Percentiles rank a stretch among this genome's conserved stretches.
These are phyloP conservation scores for Blyttiomyces sp. DNA, from an alignment of 371 early-diverging fungal genomes.

Conservation along the genomic window DNA sequence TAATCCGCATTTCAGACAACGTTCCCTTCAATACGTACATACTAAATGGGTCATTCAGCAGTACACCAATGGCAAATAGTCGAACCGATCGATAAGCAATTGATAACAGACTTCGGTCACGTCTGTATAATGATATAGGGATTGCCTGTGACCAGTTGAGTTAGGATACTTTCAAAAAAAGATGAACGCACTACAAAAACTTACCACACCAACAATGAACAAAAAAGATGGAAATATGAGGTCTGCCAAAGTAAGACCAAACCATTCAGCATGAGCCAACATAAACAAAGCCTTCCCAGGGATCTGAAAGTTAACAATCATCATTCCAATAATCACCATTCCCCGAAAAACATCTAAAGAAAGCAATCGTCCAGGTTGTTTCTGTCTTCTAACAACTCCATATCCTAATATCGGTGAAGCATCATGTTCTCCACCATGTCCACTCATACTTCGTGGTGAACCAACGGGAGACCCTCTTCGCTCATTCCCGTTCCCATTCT, in stretches of 20 bases:
- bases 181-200: not conserved
- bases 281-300: slow-evolving; percentile 22
- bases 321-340: slow-evolving; percentile 45
- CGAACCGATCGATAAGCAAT: slow-evolving; percentile 34
- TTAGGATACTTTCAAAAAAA: not conserved
- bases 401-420: too few relatives aligned
- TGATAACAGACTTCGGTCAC: not conserved
- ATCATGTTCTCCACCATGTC: too few relatives aligned
- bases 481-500: too few relatives aligned
- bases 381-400: too few relatives aligned
- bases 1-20: slow-evolving; percentile 30
- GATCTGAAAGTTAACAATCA: slow-evolving; percentile 49
- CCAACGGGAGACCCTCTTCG: too few relatives aligned
- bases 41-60: slow-evolving; percentile 32
- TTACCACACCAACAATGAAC: slow-evolving; percentile 42
- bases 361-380: too few relatives aligned
- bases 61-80: slow-evolving; percentile 37
- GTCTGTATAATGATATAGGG: slow-evolving; percentile 37
- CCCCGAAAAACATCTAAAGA: slow-evolving; percentile 49
- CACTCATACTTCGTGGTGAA: too few relatives aligned
- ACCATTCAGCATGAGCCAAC: slow-evolving; percentile 43
- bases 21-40: too few relatives aligned
- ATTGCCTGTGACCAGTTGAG: slow-evolving; percentile 31
- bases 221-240: slow-evolving; percentile 52
- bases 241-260: slow-evolving; percentile 51